Evolutionary conservation across 768 basidiomycete genomes (phyloP).

Genomic region (Mycena vulgaris): DNA sequence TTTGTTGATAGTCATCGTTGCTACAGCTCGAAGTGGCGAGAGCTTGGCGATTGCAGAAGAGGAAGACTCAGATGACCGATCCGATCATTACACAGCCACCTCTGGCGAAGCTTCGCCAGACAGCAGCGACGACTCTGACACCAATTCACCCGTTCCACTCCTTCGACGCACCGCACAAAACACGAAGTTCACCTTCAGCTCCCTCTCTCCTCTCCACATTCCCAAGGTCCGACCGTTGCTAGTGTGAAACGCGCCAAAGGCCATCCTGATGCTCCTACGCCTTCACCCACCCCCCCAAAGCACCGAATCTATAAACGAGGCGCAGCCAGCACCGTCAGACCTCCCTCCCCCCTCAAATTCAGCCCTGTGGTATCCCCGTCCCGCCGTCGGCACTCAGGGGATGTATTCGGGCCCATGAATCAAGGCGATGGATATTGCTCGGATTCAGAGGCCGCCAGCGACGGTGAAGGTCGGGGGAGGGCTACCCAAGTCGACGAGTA

Average conservation of each 20-base stretch:
- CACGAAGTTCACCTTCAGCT: constrained; percentile 15
- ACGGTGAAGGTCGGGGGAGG: background rate
- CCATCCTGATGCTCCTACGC: constrained; percentile 8
- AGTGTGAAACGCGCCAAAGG: constrained; percentile 12
- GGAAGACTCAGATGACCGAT: constrained; percentile 1
- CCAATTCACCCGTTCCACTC: background rate
- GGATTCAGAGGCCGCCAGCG: background rate
- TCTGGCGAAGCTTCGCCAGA: background rate
- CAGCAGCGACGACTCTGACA: background rate
- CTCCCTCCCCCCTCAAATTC: background rate
- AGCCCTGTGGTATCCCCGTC: background rate
- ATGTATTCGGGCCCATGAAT: background rate
- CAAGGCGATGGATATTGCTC: background rate
- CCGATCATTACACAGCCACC: constrained; percentile 11
- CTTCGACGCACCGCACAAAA: background rate
- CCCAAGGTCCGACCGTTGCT: background rate
- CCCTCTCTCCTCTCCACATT: background rate
- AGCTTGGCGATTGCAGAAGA: background rate
- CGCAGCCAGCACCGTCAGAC: background rate
- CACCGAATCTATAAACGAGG: constrained; percentile 10
- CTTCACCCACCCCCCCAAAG: constrained; percentile 4
- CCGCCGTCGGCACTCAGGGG: background rate
- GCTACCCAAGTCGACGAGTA: background rate
- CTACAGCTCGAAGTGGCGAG: background rate
- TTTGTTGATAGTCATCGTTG: background rate